Evolutionary conservation across 257 asterid species (phyloP).

Genomic region (Jacaranda mimosifolia): DNA sequence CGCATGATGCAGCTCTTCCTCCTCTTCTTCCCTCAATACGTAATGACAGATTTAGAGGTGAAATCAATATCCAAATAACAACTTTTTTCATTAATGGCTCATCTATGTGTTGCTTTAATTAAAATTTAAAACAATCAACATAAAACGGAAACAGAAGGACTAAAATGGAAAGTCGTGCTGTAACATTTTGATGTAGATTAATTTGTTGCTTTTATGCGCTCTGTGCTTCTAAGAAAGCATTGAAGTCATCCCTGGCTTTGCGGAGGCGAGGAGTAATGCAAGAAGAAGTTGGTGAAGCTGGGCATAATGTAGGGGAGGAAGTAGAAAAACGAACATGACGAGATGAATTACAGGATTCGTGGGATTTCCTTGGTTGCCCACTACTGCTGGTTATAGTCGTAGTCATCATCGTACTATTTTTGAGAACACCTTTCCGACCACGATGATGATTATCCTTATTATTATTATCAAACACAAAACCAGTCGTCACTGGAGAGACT

Average conservation of each 20-base stretch:
- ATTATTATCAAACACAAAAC: slow-evolving; percentile 66
- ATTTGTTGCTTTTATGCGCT: slow-evolving; percentile 24
- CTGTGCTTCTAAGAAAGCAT: slow-evolving; percentile 75
- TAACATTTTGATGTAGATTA: neutral
- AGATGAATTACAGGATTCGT: slow-evolving; percentile 42
- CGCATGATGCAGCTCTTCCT: too few species aligned
- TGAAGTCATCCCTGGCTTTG: slow-evolving; percentile 71
- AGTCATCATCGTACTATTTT: slow-evolving; percentile 37
- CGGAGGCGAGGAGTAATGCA: slow-evolving; percentile 59
- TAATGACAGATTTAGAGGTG: too few species aligned
- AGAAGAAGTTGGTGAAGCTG: slow-evolving; percentile 51
- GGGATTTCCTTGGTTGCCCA: slow-evolving; percentile 37
- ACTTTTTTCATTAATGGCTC: too few species aligned
- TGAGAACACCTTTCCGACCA: slow-evolving; percentile 65
- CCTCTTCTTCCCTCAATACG: too few species aligned
- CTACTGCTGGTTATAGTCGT: neutral
- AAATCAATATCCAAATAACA: too few species aligned
- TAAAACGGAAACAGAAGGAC: too few species aligned
- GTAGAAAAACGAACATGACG: slow-evolving; percentile 77
- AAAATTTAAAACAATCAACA: too few species aligned
- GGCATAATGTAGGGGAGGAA: slow-evolving; percentile 47
- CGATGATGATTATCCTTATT: slow-evolving; percentile 20
- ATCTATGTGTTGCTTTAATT: too few species aligned
- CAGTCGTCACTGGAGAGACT: slow-evolving; percentile 66
- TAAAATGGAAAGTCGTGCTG: too few species aligned